Evolutionary conservation across 78 protist species (phyloP).

Genomic region (Dictyostelium brefeldianum): DNA sequence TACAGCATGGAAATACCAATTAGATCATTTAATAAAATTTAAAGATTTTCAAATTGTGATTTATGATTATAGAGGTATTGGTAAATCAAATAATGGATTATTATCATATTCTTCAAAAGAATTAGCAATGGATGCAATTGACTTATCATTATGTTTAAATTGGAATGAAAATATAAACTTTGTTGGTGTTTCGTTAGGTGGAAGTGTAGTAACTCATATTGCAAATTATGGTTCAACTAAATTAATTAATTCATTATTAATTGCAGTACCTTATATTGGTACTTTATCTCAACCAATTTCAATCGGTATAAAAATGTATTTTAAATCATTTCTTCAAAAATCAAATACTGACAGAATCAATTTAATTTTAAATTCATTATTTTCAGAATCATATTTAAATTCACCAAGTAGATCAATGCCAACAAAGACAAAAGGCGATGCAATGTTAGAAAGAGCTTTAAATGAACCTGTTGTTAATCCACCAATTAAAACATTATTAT

Average conservation of each 20-base stretch:
- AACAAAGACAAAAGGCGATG: background rate
- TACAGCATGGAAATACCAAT: background rate
- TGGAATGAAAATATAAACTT: background rate
- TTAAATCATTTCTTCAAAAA: background rate
- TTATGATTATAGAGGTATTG: conserved; percentile 3
- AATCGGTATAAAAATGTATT: background rate
- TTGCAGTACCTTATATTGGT: background rate
- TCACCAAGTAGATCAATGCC: background rate
- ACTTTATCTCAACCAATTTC: background rate
- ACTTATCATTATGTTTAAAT: background rate
- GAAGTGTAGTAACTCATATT: background rate
- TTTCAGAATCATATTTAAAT: background rate
- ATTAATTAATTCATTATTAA: background rate
- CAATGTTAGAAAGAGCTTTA: background rate
- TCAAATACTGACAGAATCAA: background rate
- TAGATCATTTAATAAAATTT: background rate
- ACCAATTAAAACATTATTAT: background rate
- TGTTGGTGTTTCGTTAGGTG: background rate
- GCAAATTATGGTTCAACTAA: background rate
- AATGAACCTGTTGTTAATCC: background rate
- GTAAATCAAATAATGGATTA: background rate
- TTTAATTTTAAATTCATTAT: background rate
- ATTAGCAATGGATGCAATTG: background rate
- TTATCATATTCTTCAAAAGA: background rate
- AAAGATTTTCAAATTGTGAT: background rate